Evolutionary conservation across 2,329 filamentous ascomycete genomes (phyloP).

Genomic region (Fusarium sp.): DNA sequence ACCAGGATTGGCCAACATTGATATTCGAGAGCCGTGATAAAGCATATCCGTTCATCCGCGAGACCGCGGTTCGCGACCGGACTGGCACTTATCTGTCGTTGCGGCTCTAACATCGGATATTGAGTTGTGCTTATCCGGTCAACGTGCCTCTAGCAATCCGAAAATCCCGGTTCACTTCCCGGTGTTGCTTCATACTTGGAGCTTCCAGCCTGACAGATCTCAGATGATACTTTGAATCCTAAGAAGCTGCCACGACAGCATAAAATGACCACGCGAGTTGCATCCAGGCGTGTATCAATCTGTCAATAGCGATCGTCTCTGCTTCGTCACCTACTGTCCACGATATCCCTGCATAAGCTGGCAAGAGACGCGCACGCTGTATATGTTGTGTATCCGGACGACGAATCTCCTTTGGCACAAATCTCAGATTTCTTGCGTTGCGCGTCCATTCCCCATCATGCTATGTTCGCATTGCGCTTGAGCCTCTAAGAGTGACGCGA

Average conservation of each 20-base stretch:
- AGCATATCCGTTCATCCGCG: slow-evolving; percentile 33
- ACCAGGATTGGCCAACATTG: slow-evolving; percentile 20
- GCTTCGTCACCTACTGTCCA: slow-evolving; percentile 15
- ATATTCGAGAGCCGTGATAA: slow-evolving; percentile 20
- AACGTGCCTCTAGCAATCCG: slow-evolving; percentile 3
- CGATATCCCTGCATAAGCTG: slow-evolving; percentile 1
- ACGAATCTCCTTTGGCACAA: slow-evolving; percentile 14
- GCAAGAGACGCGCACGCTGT: slow-evolving; percentile 22
- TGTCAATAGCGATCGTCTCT: slow-evolving; percentile 11
- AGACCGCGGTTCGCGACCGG: slow-evolving; percentile 14
- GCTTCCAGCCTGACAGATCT: background rate
- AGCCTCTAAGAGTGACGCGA: slow-evolving; percentile 29
- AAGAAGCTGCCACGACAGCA: background rate
- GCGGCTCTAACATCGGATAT: slow-evolving; percentile 20
- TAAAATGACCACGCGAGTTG: background rate
- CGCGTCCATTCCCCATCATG: slow-evolving; percentile 2
- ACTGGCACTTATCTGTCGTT: slow-evolving; percentile 1
- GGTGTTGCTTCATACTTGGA: slow-evolving; percentile 11
- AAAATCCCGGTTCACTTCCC: slow-evolving; percentile 16
- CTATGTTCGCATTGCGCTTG: slow-evolving; percentile 12
- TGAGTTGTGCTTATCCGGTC: slow-evolving; percentile 19
- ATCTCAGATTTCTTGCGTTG: slow-evolving; percentile 19
- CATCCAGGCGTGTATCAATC: slow-evolving; percentile 13
- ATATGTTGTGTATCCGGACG: slow-evolving; percentile 25
- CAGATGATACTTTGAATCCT: background rate